A percentile compares a stretch with the other conserved stretches of the same genome.
Conservation (phyloP, 805 yeast genomes). For the Zygosaccharomyces bailii region DNA sequence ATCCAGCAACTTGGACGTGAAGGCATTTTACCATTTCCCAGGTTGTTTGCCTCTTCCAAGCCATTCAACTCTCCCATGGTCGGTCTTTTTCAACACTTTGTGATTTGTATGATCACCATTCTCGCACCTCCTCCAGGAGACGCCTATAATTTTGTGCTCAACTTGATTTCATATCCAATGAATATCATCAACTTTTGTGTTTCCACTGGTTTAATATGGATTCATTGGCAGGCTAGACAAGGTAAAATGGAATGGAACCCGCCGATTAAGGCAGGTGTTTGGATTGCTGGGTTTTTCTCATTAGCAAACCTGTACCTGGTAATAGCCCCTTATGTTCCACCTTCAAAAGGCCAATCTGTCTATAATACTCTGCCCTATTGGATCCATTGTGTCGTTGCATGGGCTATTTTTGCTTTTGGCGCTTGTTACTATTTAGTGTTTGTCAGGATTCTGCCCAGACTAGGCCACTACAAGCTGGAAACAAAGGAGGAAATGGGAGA, state of each 20-base stretch:
- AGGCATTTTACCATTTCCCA: slow-evolving; percentile 72
- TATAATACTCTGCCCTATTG: slow-evolving; percentile 71
- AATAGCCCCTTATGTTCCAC: slow-evolving; percentile 78
- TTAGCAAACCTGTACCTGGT: slow-evolving; percentile 64
- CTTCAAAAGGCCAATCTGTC: slow-evolving; percentile 60
- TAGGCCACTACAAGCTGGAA: slow-evolving; percentile 50
- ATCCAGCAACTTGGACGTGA: slow-evolving; percentile 80
- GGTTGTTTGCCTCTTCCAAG: slow-evolving; percentile 62
- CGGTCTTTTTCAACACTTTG: slow-evolving; percentile 74
- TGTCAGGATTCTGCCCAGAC: slow-evolving; percentile 54
- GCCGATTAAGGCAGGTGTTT: slow-evolving; percentile 61
- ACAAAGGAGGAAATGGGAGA: slow-evolving; percentile 54
- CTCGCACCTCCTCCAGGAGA: slow-evolving; percentile 85
- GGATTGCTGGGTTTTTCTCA: slow-evolving; percentile 61
- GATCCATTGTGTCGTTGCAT: slow-evolving; percentile 76
- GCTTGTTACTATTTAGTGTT: slow-evolving; percentile 64
- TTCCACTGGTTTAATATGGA: slow-evolving; percentile 53
- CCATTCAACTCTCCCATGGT: slow-evolving; percentile 73
- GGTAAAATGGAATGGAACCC: slow-evolving; percentile 64
- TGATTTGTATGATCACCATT: slow-evolving; percentile 68
- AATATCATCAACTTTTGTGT: slow-evolving; percentile 69
- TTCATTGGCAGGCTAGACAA: slow-evolving; percentile 49
- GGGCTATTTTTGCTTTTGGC: slow-evolving; percentile 70
- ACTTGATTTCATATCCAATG: slow-evolving; percentile 77
- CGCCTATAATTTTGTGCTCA: slow-evolving; percentile 76